These are phyloP conservation scores for Dactylonectria macrodidyma DNA, from an alignment of 2,329 filamentous ascomycete genomes.

Conservation along the genomic window DNA sequence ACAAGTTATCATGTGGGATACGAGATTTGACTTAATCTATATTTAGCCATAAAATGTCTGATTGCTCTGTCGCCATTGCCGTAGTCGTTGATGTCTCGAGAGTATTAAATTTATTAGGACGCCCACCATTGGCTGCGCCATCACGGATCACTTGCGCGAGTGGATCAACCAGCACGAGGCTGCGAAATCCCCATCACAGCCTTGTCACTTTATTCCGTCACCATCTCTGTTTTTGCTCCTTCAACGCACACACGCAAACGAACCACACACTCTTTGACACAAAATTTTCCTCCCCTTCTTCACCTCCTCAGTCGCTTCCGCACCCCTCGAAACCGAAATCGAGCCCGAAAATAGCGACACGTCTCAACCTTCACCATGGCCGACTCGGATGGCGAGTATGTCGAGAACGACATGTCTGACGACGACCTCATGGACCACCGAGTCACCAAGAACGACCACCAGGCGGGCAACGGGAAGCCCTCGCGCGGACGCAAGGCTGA, in stretches of 20 bases:
- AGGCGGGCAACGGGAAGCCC: slow-evolving; percentile 48
- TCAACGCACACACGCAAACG: slow-evolving; percentile 1
- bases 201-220: slow-evolving; percentile 45
- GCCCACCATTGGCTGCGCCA: slow-evolving; percentile 37
- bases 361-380: slow-evolving; percentile 65
- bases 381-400: slow-evolving; percentile 81
- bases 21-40: background rate
- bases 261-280: slow-evolving; percentile 3
- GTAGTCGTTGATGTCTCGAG: background rate
- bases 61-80: background rate
- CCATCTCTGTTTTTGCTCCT: slow-evolving; percentile 25
- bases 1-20: too few relatives aligned
- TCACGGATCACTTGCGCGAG: slow-evolving; percentile 23
- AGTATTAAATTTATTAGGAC: slow-evolving; percentile 23
- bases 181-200: slow-evolving; percentile 40
- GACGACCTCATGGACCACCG: slow-evolving; percentile 72
- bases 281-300: background rate
- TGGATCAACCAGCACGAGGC: slow-evolving; percentile 45
- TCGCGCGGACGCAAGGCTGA: slow-evolving; percentile 51
- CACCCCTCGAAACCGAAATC: background rate
- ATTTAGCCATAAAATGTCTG: background rate
- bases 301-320: background rate
- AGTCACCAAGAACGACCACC: slow-evolving; percentile 57
- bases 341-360: background rate
- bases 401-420: slow-evolving; percentile 74